Base-by-base conservation (phyloP, 164 flowering plant species). In the Aristolochia fimbriata region DNA sequence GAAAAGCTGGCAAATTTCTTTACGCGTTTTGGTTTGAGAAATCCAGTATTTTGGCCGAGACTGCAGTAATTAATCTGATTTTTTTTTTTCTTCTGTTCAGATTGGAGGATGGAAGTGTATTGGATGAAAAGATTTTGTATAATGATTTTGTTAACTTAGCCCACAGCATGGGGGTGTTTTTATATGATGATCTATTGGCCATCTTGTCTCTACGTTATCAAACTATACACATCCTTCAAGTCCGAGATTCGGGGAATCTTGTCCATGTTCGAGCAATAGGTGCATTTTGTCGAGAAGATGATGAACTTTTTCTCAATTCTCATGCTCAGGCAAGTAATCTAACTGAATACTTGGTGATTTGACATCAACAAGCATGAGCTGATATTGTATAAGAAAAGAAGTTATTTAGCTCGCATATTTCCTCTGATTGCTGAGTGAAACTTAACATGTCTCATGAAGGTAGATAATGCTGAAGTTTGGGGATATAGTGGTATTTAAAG, bases 131-230 rank as follows among this genome's bases (percentile, higher is more conserved):
- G 83, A 82, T 81, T 41, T 86, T 91, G 67, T 65, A 65, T 73
- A 80, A 88, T 79, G 99, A 94, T 73, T 94, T 78, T 73, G 79
- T 94, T 61, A 83, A 84, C 61, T 71, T 94, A 79, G 73, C 81
- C 47, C 88, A 88, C 60, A 84, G 78, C 70, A 76, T 71, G 82
- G 96, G 99, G 54, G 99, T 85, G 51, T 94, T 83, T 75, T 74
- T 94, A 77, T 94, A 91, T 70, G 99, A 91, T 74, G 97, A 94
- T 81, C 71, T 94, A 58, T 60, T 94, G 76, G 87, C 97, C 55
- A 83, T 91, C 65, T 81, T 88, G 59, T 88, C 97, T 20, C 85
- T 94, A 57, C 95, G 99, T 37, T 88, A 77, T 76, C 99, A 94
- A 74, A 80, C 71, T 6, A 82, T 94, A 65, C 93, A 94, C 73